Conservation (phyloP, 2,329 filamentous ascomycete genomes). For the Cercospora berteroae region DNA sequence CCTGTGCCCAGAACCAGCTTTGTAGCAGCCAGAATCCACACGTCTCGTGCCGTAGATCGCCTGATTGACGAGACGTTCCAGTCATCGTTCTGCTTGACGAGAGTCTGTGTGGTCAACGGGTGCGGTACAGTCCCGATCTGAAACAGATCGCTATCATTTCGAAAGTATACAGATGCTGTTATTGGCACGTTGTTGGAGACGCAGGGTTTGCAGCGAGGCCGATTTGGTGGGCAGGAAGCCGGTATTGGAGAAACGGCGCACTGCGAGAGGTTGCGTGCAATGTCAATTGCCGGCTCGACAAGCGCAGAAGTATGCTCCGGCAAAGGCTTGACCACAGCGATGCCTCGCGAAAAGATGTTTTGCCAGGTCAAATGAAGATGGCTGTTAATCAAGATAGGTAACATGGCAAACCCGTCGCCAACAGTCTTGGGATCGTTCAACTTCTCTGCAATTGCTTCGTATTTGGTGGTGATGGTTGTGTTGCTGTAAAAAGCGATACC, state of each 20-base stretch:
- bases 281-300: constrained; percentile 65
- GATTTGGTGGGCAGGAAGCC: constrained; percentile 79
- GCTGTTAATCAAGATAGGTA: constrained; percentile 75
- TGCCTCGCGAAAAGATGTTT: constrained; percentile 70
- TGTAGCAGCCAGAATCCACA: constrained; percentile 73
- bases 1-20: constrained; percentile 64
- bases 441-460: constrained; percentile 64
- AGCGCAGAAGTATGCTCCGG: constrained; percentile 72
- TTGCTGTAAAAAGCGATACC: constrained; percentile 77
- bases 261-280: constrained; percentile 71
- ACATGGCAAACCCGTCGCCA: constrained; percentile 58
- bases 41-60: constrained; percentile 67
- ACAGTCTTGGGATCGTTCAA: constrained; percentile 54
- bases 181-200: constrained; percentile 64
- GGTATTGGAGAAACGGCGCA: constrained; percentile 74
- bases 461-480: constrained; percentile 61
- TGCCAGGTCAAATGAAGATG: constrained; percentile 88
- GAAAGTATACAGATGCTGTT: constrained; percentile 64
- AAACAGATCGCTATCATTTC: constrained; percentile 70
- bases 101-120: constrained; percentile 75
- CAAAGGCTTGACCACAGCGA: constrained; percentile 77
- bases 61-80: constrained; percentile 46
- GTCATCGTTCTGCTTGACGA: constrained; percentile 54
- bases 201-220: constrained; percentile 71
- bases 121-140: constrained; percentile 87